Evolutionary conservation across 352 stramenopile species (phyloP), one percentile per base, ranked within the genome.

Genomic region (Pythium biforme): DNA sequence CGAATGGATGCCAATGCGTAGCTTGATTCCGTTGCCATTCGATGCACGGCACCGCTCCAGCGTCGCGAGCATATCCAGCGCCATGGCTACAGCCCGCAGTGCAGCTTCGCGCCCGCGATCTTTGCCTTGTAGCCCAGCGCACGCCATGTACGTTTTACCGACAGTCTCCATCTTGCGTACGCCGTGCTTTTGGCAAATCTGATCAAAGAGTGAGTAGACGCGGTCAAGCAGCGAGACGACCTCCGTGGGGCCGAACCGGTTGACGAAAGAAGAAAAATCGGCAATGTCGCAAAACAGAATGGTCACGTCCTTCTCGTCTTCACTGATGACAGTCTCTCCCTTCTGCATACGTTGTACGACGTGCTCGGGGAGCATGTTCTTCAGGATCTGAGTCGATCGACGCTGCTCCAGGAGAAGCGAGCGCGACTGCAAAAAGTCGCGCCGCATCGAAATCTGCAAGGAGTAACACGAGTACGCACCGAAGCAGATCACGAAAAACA

Each of bases 161-260:
- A 97, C 93, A 0, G 88, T 97, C 61, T 98, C 90, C 74, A 98
- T 94, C 69, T 98, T 98, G 7, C 91, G 86, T 0, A 98, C 86
- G 12, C 87, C 83, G 56, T 98, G 88, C 60, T 97, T 95, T 37
- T 87, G 69, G 40, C 86, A 95, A 50, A 98, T 92, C 27, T 90
- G 80, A 59, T 98, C 90, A 52, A 97, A 97, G 1, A 94, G 74
- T 4, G 85, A 94, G 68, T 97, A 97, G n/a, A 98, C 83, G 19
- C 89, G 79, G 69, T 97, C 88, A 12, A 98, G 74, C 15, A 98
- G 68, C 56, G 86, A 90, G 0, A 95, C 83, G 2, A 95, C 79
- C 31, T 94, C 80, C 0, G 78, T 89, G 3, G 83, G 86, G 29
- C 70, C 76, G 37, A 94, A 93, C 3, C 83, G 81, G 23, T 86